phyloP scores from a whole-genome alignment of 2,329 filamentous ascomycete genomes.

The Cordyceps cicadae region DNA sequence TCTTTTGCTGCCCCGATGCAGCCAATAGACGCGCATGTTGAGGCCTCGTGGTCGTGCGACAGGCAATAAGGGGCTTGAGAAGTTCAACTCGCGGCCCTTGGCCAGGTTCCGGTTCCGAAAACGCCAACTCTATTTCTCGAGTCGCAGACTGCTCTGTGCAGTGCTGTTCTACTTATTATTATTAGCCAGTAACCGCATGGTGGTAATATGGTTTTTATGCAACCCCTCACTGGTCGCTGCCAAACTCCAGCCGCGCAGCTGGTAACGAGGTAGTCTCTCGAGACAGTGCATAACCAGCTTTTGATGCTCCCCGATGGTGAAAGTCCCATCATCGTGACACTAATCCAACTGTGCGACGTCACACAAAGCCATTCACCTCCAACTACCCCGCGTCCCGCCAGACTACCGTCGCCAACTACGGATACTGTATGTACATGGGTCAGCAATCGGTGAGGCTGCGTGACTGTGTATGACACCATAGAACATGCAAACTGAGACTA shows the following conservation, averaged over 20 bases:
- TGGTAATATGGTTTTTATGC: neutral
- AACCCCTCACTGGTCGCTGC: neutral
- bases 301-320: neutral
- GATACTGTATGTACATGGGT: too few species aligned
- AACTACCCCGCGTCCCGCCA: slow-evolving; percentile 1
- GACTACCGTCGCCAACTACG: neutral
- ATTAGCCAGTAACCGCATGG: neutral
- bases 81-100: neutral
- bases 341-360: neutral
- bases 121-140: neutral
- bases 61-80: neutral
- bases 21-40: slow-evolving; percentile 11
- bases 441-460: neutral
- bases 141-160: neutral
- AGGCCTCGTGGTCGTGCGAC: slow-evolving; percentile 10
- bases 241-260: neutral
- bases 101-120: neutral
- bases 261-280: neutral
- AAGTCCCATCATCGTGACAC: neutral
- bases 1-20: neutral
- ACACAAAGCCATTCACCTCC: neutral
- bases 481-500: neutral
- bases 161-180: neutral
- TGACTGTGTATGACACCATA: neutral
- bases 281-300: neutral